Percentiles rank a stretch among this genome's conserved stretches.
These are phyloP conservation scores for Neofusicoccum ribis DNA, from an alignment of 2,329 filamentous ascomycete species.

Conservation along the genomic window DNA sequence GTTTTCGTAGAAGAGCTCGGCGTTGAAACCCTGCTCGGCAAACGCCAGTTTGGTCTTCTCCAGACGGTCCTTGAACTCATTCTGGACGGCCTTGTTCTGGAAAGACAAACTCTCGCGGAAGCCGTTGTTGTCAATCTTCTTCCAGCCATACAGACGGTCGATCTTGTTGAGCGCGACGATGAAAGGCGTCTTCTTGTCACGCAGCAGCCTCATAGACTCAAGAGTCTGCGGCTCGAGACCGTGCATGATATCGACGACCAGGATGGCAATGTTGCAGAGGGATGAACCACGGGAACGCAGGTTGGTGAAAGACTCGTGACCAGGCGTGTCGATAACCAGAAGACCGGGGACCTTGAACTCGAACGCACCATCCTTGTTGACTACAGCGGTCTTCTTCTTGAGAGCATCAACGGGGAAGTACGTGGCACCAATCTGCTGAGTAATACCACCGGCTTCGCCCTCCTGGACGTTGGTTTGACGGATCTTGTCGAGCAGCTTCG, in stretches of 20 bases:
- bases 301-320: constrained; percentile 99
- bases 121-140: constrained; percentile 97
- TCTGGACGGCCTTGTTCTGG: constrained; percentile 90
- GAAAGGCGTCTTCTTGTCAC: constrained; percentile 94
- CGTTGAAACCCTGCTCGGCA: constrained; percentile 95
- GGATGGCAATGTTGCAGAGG: constrained; percentile 97
- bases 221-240: constrained; percentile 95
- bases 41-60: constrained; percentile 92
- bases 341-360: constrained; percentile 98
- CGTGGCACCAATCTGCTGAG: constrained; percentile 98
- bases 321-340: constrained; percentile 94
- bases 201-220: constrained; percentile 92
- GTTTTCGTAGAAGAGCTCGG: constrained; percentile 95
- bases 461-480: constrained; percentile 98
- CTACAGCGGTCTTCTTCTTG: constrained; percentile 85
- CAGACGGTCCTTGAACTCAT: constrained; percentile 89
- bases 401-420: constrained; percentile 97
- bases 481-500: constrained; percentile 98
- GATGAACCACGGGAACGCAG: constrained; percentile 94
- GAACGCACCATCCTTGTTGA: constrained; percentile 87
- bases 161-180: constrained; percentile 99
- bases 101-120: constrained; percentile 89
- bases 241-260: constrained; percentile 99
- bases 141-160: constrained; percentile 98
- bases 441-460: constrained; percentile 98